Conservation (phyloP, 2,329 filamentous ascomycete species). For the Ceratocystis harringtonii region DNA sequence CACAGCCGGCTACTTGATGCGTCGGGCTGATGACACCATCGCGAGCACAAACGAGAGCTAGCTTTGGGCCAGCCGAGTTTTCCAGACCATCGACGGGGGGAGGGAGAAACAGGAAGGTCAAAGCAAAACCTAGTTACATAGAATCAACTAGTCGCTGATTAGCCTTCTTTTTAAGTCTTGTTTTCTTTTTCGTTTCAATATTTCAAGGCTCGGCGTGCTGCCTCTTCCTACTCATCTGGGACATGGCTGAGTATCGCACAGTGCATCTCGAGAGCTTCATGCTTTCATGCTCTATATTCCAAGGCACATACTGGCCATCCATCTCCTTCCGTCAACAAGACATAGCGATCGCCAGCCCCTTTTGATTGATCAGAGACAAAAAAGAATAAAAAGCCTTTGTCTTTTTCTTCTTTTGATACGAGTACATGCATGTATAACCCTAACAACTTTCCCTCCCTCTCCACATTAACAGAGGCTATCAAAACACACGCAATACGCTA, state of each 20-base stretch:
- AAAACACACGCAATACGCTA: background rate
- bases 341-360: background rate
- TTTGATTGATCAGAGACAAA: background rate
- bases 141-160: background rate
- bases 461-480: background rate
- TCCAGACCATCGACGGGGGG: background rate
- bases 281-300: no score
- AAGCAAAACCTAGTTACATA: background rate
- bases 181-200: background rate
- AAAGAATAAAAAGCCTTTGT: no score
- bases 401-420: no score
- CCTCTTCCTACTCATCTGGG: background rate
- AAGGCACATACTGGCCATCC: no score
- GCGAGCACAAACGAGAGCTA: background rate
- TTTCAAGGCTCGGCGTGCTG: background rate
- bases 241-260: no score
- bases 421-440: background rate
- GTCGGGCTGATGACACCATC: background rate
- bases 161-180: background rate
- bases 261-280: no score
- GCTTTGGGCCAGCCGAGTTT: background rate
- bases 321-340: no score
- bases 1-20: background rate
- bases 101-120: background rate
- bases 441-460: background rate